Evolutionary conservation across 371 early-diverging fungal species (phyloP), one percentile per base, ranked within the genome.

Genomic region (Mucor irregularis): DNA sequence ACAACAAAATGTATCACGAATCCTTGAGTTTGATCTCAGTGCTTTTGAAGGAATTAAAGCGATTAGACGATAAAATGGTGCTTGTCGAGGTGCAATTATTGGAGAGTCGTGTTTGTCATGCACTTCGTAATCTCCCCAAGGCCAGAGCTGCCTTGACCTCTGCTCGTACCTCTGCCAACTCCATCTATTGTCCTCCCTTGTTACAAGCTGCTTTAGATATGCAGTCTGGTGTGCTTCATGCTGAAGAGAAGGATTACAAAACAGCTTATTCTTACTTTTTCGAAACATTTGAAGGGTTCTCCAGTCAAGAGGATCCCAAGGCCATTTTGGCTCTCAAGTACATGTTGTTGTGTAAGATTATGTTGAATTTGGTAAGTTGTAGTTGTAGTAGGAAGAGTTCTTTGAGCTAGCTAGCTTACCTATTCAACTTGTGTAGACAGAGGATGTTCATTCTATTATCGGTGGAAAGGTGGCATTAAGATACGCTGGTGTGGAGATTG

Each of bases 241-340:
- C 98, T 38, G 99, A 99, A 66, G 99, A 99, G 58, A 95, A 95
- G 77, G 99, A 99, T 66, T 99, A 95, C 76, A 96, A 96, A 79
- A 99, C 98, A 2, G 98, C 94, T 62, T 97, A 87, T 74, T 97
- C 99, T 26, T 98, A 98, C 85, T 97, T 99, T 76, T 96, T 94
- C 66, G 99, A 99, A 69, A 94, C 98, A 3, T 81, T 98, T 66
- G 99, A 99, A 69, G 94, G 94, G 11, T 93, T 86, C 62, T 82
- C 94, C 4, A 85, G 87, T 30, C 90, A 94, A 61, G 95, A 94
- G 22, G 93, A 92, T 69, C 69, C 88, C 13, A 84, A 90, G 53
- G 95, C 95, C 42, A 84, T 95, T 19, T 76, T 89, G 51, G 96
- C 95, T 5, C 73, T 98, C 35, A 95, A 96, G 65, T 97, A 97